Base-by-base conservation (phyloP, 495 filamentous ascomycete genomes). In the Thermothielavioides terrestris region DNA sequence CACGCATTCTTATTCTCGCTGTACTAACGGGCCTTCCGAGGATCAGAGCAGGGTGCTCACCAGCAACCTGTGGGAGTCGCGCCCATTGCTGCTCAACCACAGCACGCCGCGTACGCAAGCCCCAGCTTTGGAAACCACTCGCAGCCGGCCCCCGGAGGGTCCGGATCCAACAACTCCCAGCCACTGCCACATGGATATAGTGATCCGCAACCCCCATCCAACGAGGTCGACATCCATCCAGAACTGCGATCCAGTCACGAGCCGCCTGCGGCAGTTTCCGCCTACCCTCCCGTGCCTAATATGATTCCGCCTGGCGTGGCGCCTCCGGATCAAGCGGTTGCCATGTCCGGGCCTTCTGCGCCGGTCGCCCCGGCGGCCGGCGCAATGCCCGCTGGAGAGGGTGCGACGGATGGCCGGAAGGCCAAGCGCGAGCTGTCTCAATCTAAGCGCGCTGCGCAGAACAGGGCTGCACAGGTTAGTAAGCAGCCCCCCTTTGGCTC, bases 391-490 rank as follows among this genome's bases (percentile, higher is more conserved):
- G 15, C 42, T 8, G 63, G 54, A 18, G 66, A 69, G 18, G 55
- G 61, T 17, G 45, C 48, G 1, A 52, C 66, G 15, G 73, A 76
- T 42, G 70, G 70, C 20, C 62, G 69, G 42, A 74, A 73, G 52
- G 65, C 67, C 10, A 95, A 95, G 69, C 77, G 92, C 36, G 92
- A 96, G 69, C 70, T 98, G 41, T 95, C 89, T 20, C 89, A 88
- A 12, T 92, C 88, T 37, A 98, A 98, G 70, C 83, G 92, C 54
- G 92, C 92, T 17, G 92, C 94, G 34, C 92, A 98, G 66, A 98
- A 98, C 61, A 77, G 92, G 58, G 92, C 92, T 56, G 92, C 92
- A 39, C 92, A 98, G 83, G 92, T 96, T 37, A 64, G 70, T 68
- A 34, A 40, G 34, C 36, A 30, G 34, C 39, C 5, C n/a, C n/a